Evolutionary conservation across 2,329 filamentous ascomycete species (phyloP), one percentile per base, ranked within the genome.

Genomic region (Bipolaris sorokiniana): DNA sequence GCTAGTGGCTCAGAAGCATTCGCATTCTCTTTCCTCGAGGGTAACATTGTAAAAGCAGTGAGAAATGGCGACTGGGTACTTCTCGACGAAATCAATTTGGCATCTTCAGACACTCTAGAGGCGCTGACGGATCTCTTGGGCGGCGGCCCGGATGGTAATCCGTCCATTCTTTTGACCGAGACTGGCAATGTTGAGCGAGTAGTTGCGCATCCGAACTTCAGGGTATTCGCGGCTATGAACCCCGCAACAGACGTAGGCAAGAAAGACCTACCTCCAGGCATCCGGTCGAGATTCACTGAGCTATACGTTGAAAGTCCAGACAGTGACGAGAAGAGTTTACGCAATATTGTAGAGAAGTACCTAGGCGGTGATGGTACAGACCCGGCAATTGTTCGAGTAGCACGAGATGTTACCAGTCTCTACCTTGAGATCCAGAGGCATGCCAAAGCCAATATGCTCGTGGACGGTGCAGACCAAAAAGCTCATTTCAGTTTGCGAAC

Each of bases 161-260:
- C 94, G 1, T 97, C 91, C 0, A 88, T 99, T 44, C 80, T 99
- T 4, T 83, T 99, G 7, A 93, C 93, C 0, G 95, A 99, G 78
- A 95, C 92, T 37, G 95, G 95, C 36, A 92, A 95, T 66, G 91
- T 97, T 41, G 92, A 98, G 75, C 87, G 93, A 63, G 88, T 99
- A 34, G 84, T 88, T 59, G 95, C 93, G 0, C 94, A 99, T 75
- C 89, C 92, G 0, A 88, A 97, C 63, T 99, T 99, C 75, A 88
- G 95, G 37, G 90, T 99, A 13, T 99, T 99, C 72, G 96, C 91
- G 49, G 95, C 96, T 26, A 99, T 99, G 95, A 99, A 99, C 71
- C 95, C 95, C 28, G 95, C 95, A 5, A 99, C 95, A 3, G 95
- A 99, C 79, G 88, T 97, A 54, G 95, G 96, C 59, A 99, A 99